Evolutionary conservation across 805 yeast species (phyloP).

Genomic region (Candida cerambycidarum): DNA sequence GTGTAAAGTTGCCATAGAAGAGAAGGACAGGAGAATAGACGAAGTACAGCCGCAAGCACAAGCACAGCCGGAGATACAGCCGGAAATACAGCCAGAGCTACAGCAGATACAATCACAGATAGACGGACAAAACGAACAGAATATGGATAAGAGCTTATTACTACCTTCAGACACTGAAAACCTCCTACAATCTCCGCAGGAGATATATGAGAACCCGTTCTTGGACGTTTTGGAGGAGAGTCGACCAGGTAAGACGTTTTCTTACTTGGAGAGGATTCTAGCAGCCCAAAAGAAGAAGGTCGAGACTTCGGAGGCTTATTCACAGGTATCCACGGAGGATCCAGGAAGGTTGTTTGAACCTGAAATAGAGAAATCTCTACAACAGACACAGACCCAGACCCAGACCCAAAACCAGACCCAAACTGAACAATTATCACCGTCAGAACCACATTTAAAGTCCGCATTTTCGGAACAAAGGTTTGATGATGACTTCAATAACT

Average conservation of each 20-base stretch:
- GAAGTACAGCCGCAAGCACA: not conserved
- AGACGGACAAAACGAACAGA: not conserved
- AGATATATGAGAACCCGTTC: constrained; percentile 3
- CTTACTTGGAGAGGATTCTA: constrained; percentile 34
- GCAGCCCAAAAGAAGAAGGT: constrained; percentile 18
- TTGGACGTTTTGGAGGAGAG: not conserved
- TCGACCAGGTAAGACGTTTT: constrained; percentile 15
- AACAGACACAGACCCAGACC: no score
- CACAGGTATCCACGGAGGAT: no score
- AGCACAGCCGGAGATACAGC: not conserved
- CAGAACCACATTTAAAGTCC: not conserved
- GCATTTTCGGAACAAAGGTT: constrained; percentile 3
- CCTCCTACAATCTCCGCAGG: constrained; percentile 3
- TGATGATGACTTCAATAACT: constrained; percentile 2
- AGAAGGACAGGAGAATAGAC: constrained; percentile 7
- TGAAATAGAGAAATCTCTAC: no score
- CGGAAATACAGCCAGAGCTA: not conserved
- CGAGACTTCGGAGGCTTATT: no score
- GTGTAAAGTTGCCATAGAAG: constrained; percentile 27
- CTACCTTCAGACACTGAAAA: constrained; percentile 7
- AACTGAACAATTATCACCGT: no score
- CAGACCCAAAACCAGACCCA: no score
- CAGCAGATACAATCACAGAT: not conserved
- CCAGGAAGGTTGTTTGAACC: no score
- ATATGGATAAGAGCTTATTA: constrained; percentile 3